Percentiles rank a stretch among this genome's conserved stretches.
Conservation (phyloP, 2,329 filamentous ascomycete genomes). For the Fusarium palustre region DNA sequence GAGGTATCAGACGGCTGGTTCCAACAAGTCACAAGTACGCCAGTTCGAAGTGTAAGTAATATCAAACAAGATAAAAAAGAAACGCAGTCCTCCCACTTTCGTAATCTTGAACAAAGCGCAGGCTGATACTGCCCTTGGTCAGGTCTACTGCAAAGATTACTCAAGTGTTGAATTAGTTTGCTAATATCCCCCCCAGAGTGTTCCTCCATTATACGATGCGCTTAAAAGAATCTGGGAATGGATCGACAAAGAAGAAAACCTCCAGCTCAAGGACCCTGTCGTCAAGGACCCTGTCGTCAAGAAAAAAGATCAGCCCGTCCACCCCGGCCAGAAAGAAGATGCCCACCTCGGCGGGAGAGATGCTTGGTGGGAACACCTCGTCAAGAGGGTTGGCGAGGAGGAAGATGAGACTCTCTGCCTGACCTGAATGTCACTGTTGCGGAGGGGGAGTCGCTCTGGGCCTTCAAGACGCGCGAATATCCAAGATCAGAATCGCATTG, state of each 20-base stretch:
- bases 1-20: constrained; percentile 53
- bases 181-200: constrained; percentile 51
- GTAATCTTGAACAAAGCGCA: constrained; percentile 29
- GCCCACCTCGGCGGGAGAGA: constrained; percentile 48
- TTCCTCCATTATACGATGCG: constrained; percentile 53
- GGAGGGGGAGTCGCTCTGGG: too few species aligned
- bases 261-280: constrained; percentile 29
- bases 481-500: too few species aligned
- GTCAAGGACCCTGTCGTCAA: too few species aligned
- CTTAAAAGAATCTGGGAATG: constrained; percentile 53
- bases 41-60: constrained; percentile 56
- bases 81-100: constrained; percentile 23
- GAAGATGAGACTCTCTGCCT: constrained; percentile 55
- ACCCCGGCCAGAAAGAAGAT: too few species aligned
- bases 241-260: constrained; percentile 49
- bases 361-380: constrained; percentile 57
- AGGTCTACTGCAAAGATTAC: constrained; percentile 27
- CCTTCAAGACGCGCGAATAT: too few species aligned
- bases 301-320: too few species aligned
- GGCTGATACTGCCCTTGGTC: constrained; percentile 40
- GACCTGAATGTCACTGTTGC: constrained; percentile 46
- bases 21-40: constrained; percentile 51
- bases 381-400: constrained; percentile 48
- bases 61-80: constrained; percentile 4
- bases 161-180: constrained; percentile 39